phyloP scores from a whole-genome alignment of 129 eudicot genomes.

The Glebionis coronaria region DNA sequence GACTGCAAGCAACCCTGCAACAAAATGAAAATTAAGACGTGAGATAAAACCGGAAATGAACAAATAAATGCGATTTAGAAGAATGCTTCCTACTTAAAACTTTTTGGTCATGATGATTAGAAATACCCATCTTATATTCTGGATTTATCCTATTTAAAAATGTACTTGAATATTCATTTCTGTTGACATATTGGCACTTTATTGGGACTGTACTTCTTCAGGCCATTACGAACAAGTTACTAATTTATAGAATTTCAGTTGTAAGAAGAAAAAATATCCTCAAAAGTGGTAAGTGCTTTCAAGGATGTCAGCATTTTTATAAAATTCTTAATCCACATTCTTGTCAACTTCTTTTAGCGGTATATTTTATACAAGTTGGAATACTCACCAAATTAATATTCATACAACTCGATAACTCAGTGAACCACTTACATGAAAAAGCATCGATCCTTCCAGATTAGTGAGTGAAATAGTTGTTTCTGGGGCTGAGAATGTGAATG shows the following conservation, averaged over 20 bases:
- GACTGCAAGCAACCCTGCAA: constrained; percentile 89
- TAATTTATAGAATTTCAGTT: too few relatives aligned
- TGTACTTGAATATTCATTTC: background rate
- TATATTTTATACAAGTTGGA: background rate
- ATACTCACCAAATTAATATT: background rate
- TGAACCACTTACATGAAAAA: constrained; percentile 65
- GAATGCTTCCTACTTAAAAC: background rate
- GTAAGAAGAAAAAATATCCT: too few relatives aligned
- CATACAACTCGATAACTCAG: background rate
- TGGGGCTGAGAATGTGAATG: constrained; percentile 87
- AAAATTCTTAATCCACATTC: too few relatives aligned
- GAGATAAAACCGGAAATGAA: background rate
- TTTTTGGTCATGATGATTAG: background rate
- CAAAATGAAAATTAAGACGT: constrained; percentile 8
- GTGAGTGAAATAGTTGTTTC: constrained; percentile 71
- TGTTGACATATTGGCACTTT: background rate
- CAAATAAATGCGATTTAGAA: background rate
- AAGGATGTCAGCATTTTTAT: too few relatives aligned
- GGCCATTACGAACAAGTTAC: background rate
- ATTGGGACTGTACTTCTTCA: background rate
- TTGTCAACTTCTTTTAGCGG: too few relatives aligned
- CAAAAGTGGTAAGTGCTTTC: too few relatives aligned
- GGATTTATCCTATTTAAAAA: background rate
- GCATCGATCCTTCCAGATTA: constrained; percentile 44
- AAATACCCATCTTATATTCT: background rate